These are phyloP conservation scores for Auricularia sp. DNA, from an alignment of 768 basidiomycete species.

Conservation along the genomic window DNA sequence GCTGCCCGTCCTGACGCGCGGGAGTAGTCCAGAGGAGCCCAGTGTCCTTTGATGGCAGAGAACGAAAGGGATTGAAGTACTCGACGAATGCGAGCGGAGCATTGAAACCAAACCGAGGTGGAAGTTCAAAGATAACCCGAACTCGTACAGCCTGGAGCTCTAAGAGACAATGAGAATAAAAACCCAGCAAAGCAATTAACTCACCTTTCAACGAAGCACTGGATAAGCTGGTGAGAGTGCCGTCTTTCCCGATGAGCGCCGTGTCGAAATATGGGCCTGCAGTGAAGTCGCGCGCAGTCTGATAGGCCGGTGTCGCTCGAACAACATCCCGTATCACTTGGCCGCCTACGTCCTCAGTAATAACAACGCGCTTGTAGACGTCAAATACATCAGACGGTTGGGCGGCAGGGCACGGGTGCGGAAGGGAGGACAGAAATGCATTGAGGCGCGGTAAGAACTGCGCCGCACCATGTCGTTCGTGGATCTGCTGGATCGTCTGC, in stretches of 20 bases:
- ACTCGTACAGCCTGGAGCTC: constrained; percentile 10
- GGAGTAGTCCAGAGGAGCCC: neutral
- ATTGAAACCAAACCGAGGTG: neutral
- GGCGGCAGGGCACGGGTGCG: neutral
- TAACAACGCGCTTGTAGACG: neutral
- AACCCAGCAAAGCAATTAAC: neutral
- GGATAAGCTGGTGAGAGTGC: neutral
- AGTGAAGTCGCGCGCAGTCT: neutral
- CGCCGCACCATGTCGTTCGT: neutral
- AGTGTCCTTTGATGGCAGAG: neutral
- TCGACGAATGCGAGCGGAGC: constrained; percentile 18
- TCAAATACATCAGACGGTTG: neutral
- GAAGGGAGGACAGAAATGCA: neutral
- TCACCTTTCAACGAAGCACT: neutral
- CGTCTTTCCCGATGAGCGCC: constrained; percentile 2
- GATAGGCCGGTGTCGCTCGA: constrained; percentile 8
- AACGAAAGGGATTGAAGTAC: constrained; percentile 14
- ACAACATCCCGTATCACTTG: neutral
- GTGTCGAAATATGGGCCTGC: constrained; percentile 7
- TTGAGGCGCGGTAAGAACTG: neutral
- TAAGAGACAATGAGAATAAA: neutral
- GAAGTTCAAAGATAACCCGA: constrained; percentile 9
- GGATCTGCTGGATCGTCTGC: too few species aligned
- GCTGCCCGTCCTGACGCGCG: neutral
- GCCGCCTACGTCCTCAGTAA: neutral